Conservation (phyloP, 192 early-diverging fungal species). For the Allomyces arbusculus region DNA sequence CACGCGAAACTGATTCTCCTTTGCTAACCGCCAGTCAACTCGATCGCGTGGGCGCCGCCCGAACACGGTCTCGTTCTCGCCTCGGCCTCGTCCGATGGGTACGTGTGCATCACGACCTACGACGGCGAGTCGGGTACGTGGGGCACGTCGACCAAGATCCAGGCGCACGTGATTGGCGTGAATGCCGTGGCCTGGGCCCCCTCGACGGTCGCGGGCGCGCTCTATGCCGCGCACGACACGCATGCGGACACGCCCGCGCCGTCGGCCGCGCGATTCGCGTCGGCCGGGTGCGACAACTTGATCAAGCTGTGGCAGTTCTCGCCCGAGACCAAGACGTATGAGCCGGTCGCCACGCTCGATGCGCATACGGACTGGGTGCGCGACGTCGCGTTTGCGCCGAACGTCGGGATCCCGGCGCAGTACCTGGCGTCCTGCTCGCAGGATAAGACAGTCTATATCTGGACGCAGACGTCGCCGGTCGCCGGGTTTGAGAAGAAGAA, state of each 20-base stretch:
- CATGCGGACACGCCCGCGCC: constrained; percentile 15
- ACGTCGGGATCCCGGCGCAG: constrained; percentile 69
- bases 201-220: constrained; percentile 50
- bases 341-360: constrained; percentile 58
- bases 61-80: constrained; percentile 82
- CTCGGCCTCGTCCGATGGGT: constrained; percentile 87
- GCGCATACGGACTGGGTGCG: constrained; percentile 96
- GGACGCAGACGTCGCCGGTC: constrained; percentile 60
- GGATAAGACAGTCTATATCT: constrained; percentile 90
- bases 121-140: constrained; percentile 64
- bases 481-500: constrained; percentile 54
- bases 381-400: constrained; percentile 92
- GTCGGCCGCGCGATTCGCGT: constrained; percentile 59
- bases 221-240: constrained; percentile 29
- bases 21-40: constrained; percentile 47
- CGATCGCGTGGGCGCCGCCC: constrained; percentile 90
- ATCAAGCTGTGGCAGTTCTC: constrained; percentile 81
- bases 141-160: constrained; percentile 51
- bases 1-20: neutral
- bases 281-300: constrained; percentile 86
- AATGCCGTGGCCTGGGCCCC: constrained; percentile 95
- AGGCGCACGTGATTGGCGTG: constrained; percentile 75
- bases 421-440: constrained; percentile 90
- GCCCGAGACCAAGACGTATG: constrained; percentile 57
- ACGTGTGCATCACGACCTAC: constrained; percentile 76